Conservation (phyloP, 2,329 filamentous ascomycete species). For the Fusarium brachygibbosum region DNA sequence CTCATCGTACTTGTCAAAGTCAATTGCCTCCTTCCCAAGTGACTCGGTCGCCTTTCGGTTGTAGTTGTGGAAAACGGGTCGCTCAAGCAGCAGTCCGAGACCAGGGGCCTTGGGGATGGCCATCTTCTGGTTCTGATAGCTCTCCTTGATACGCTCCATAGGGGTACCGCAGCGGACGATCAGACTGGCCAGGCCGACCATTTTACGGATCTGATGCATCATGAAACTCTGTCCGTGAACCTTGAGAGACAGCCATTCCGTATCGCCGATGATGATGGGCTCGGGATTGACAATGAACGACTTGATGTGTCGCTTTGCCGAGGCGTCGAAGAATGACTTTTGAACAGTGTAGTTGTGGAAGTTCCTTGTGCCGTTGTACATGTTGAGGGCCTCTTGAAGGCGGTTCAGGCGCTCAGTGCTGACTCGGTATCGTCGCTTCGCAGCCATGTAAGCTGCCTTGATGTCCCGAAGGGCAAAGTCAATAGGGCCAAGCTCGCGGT, state of each 20-base stretch:
- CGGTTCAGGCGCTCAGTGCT: conserved; percentile 77
- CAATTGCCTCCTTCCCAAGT: conserved; percentile 76
- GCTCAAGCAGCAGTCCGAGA: conserved; percentile 87
- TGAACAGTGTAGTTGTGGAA: conserved; percentile 99
- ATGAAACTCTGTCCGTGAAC: conserved; percentile 99
- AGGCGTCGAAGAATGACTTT: conserved; percentile 84
- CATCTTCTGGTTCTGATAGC: conserved; percentile 79
- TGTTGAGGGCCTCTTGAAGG: conserved; percentile 79
- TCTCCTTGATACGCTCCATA: conserved; percentile 77
- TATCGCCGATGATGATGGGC: conserved; percentile 88
- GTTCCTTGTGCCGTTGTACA: conserved; percentile 87
- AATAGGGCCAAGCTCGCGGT: conserved; percentile 64
- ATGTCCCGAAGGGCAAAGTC: conserved; percentile 78
- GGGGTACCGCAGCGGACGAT: conserved; percentile 87
- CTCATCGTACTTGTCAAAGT: conserved; percentile 82
- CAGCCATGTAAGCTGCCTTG: conserved; percentile 83
- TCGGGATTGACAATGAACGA: conserved; percentile 83
- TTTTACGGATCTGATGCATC: conserved; percentile 99
- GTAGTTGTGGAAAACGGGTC: conserved; percentile 91
- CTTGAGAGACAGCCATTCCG: conserved; percentile 95
- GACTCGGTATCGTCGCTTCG: conserved; percentile 88
- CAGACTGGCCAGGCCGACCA: conserved; percentile 93
- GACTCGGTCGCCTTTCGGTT: conserved; percentile 78
- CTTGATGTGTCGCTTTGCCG: conserved; percentile 90
- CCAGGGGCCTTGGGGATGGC: conserved; percentile 95